Percentiles rank a stretch among this genome's conserved stretches.
phyloP scores from a whole-genome alignment of 352 stramenopile species.

The Phytophthora lateralis region DNA sequence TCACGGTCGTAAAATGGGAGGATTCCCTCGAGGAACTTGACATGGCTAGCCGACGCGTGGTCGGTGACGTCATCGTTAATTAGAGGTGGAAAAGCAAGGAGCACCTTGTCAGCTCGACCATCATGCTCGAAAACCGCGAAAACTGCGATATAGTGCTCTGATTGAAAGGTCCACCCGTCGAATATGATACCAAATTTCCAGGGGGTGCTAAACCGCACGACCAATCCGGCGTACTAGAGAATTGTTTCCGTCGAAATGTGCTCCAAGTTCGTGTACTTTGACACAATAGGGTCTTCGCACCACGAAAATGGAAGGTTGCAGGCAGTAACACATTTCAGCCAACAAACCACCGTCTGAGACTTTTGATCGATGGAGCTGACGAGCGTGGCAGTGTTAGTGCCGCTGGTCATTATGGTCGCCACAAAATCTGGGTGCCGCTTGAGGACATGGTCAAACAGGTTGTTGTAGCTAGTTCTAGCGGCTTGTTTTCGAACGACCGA shows the following conservation, averaged over 20 bases:
- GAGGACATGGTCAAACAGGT: slow-evolving; percentile 9
- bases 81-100: background rate
- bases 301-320: background rate
- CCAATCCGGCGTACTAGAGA: slow-evolving; percentile 3
- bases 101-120: slow-evolving; percentile 4
- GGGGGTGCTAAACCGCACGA: background rate
- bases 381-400: background rate
- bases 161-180: slow-evolving; percentile 2
- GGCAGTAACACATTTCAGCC: background rate
- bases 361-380: slow-evolving; percentile 3
- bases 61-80: slow-evolving; percentile 8
- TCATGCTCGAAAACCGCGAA: slow-evolving; percentile 11
- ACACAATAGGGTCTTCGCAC: background rate
- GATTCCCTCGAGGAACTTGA: slow-evolving; percentile 5
- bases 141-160: slow-evolving; percentile 1
- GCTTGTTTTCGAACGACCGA: slow-evolving; percentile 3
- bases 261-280: slow-evolving; percentile 5
- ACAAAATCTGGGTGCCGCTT: slow-evolving; percentile 5
- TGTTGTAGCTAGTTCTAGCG: slow-evolving; percentile 2
- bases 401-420: background rate
- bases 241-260: slow-evolving; percentile 1
- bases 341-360: slow-evolving; percentile 3
- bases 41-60: slow-evolving; percentile 1
- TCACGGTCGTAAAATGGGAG: slow-evolving; percentile 1
- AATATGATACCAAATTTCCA: background rate